A percentile compares a stretch with the other conserved stretches of the same genome.
Evolutionary conservation across 1,284 basidiomycete genomes (phyloP).

Genomic region (Apiotrichum brassicae): DNA sequence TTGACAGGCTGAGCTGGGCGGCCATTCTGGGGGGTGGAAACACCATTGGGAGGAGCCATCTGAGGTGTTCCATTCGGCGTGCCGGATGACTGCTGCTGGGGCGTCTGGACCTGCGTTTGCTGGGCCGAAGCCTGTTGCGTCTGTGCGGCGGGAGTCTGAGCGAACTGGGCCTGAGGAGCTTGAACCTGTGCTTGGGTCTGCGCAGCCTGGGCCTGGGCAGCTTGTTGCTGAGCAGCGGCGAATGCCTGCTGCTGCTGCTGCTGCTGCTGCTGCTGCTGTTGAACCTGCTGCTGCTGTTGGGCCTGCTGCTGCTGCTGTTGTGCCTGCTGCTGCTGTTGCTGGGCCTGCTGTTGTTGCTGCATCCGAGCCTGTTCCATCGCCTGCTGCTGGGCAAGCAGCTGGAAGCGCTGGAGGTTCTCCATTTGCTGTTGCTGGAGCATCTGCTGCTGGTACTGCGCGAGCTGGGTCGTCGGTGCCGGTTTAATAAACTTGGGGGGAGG

Average conservation of each 20-base stretch:
- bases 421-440: slow-evolving; percentile 38
- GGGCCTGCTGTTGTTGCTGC: slow-evolving; percentile 28
- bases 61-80: slow-evolving; percentile 14
- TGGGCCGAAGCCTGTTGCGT: no score
- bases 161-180: slow-evolving; percentile 4
- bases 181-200: slow-evolving; percentile 10
- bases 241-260: slow-evolving; percentile 9
- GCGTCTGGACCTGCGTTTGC: slow-evolving; percentile 1
- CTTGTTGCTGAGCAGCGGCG: slow-evolving; percentile 6
- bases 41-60: slow-evolving; percentile 12
- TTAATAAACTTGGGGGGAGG: slow-evolving; percentile 40
- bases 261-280: slow-evolving; percentile 14
- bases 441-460: slow-evolving; percentile 25
- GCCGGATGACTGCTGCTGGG: neutral
- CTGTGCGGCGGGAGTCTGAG: no score
- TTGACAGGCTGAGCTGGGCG: slow-evolving; percentile 3
- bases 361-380: slow-evolving; percentile 24
- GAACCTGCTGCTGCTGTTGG: slow-evolving; percentile 1
- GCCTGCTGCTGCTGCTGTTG: slow-evolving; percentile 7
- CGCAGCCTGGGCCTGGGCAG: no score
- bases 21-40: slow-evolving; percentile 2
- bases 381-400: slow-evolving; percentile 36
- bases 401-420: slow-evolving; percentile 37
- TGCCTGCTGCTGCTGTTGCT: slow-evolving; percentile 2
- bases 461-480: slow-evolving; percentile 30